Evolutionary conservation across 2,329 filamentous ascomycete species (phyloP).

Genomic region (Epichloe sibirici): DNA sequence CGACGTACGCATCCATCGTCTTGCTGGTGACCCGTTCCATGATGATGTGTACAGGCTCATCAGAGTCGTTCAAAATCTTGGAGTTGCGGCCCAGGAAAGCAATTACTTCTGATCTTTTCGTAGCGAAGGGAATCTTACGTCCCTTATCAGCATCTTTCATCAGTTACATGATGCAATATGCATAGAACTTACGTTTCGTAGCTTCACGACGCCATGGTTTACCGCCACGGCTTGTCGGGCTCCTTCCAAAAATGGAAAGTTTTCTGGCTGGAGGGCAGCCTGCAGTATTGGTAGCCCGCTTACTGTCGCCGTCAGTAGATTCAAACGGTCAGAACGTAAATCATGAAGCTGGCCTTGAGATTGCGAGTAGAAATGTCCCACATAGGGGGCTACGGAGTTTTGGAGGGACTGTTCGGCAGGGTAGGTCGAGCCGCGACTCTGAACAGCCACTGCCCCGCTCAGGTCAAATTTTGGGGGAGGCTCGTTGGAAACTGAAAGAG

Average conservation of each 20-base stretch:
- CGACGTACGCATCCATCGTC: constrained; percentile 49
- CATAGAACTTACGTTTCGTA: constrained; percentile 34
- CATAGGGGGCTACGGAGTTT: background rate
- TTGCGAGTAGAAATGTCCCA: background rate
- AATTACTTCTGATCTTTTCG: constrained; percentile 40
- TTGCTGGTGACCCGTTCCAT: constrained; percentile 52
- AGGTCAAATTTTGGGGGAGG: constrained; percentile 28
- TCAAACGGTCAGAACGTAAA: constrained; percentile 23
- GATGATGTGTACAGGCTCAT: constrained; percentile 49
- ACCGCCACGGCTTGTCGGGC: constrained; percentile 17
- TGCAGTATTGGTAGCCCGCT: constrained; percentile 22
- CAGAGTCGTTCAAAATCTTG: constrained; percentile 38
- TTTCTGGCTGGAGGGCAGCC: constrained; percentile 23
- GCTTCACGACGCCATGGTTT: constrained; percentile 33
- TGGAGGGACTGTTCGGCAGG: background rate
- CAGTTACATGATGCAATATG: no score
- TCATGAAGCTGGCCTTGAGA: background rate
- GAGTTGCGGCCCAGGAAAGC: constrained; percentile 48
- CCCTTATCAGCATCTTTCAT: background rate
- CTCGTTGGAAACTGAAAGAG: constrained; percentile 10
- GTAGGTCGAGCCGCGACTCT: background rate
- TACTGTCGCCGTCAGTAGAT: constrained; percentile 21
- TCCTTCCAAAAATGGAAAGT: constrained; percentile 36
- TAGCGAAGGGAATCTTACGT: constrained; percentile 41
- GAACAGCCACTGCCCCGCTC: background rate